A percentile compares a stretch with the other conserved stretches of the same genome.
These are phyloP conservation scores for Exophiala lecanii-corni DNA, from an alignment of 2,329 filamentous ascomycete genomes.

Conservation along the genomic window DNA sequence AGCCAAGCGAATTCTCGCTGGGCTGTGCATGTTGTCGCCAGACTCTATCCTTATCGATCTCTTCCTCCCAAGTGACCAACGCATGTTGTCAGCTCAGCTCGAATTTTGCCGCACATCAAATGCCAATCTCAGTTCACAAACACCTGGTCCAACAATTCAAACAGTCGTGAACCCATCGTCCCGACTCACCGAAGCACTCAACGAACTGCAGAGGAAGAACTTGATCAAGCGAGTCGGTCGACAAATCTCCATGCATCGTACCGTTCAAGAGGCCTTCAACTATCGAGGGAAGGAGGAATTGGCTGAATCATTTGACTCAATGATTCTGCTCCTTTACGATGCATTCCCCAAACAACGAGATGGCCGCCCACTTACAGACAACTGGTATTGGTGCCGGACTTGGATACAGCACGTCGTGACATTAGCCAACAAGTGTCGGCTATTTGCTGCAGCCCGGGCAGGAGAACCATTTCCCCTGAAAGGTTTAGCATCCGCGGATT, in stretches of 20 bases:
- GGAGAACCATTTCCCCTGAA: constrained; percentile 4
- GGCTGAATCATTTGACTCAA: constrained; percentile 6
- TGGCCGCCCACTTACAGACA: constrained; percentile 4
- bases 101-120: constrained; percentile 7
- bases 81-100: constrained; percentile 1
- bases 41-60: constrained; percentile 9
- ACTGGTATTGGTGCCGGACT: constrained; percentile 6
- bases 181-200: constrained; percentile 3
- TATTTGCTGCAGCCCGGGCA: neutral
- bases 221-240: constrained; percentile 6
- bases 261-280: constrained; percentile 11
- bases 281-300: constrained; percentile 8
- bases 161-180: constrained; percentile 11
- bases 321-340: constrained; percentile 3
- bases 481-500: constrained; percentile 1
- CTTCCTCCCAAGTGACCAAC: constrained; percentile 8
- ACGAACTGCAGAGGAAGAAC: constrained; percentile 3
- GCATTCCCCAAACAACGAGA: constrained; percentile 8
- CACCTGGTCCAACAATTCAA: constrained; percentile 3
- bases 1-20: constrained; percentile 5
- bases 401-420: constrained; percentile 11
- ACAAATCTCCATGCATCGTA: constrained; percentile 10
- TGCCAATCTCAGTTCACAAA: neutral
- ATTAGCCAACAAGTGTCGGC: constrained; percentile 3
- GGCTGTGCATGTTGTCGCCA: constrained; percentile 6